Percentiles rank a stretch among this genome's conserved stretches.
Evolutionary conservation across 108 stramenopile species (phyloP).

Genomic region (Cyclotella baltica): DNA sequence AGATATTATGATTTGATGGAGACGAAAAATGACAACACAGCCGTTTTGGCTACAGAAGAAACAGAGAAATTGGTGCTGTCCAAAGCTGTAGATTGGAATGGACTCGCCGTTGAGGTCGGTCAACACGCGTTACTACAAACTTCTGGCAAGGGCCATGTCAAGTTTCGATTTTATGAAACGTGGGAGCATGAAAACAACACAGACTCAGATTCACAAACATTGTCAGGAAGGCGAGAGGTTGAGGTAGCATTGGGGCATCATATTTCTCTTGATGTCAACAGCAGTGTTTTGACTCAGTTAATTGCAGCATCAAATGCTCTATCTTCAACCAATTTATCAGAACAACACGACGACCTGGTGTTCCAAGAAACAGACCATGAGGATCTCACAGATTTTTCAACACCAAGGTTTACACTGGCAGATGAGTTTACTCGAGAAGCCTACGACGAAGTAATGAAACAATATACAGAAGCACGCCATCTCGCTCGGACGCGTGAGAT

Average conservation of each 20-base stretch:
- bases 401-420: slow-evolving; percentile 7
- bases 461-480: slow-evolving; percentile 75
- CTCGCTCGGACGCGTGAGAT: slow-evolving; percentile 69
- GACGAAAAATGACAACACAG: slow-evolving; percentile 2
- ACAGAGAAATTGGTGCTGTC: slow-evolving; percentile 38
- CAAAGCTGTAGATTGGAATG: slow-evolving; percentile 36
- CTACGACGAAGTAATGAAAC: slow-evolving; percentile 75
- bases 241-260: slow-evolving; percentile 21
- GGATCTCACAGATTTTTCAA: neutral
- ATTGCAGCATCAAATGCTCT: slow-evolving; percentile 26
- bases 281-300: slow-evolving; percentile 5
- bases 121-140: slow-evolving; percentile 11
- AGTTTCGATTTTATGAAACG: slow-evolving; percentile 25
- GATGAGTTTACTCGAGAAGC: slow-evolving; percentile 68
- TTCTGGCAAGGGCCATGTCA: neutral
- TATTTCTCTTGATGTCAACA: slow-evolving; percentile 27
- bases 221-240: slow-evolving; percentile 22
- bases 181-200: neutral
- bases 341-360: neutral
- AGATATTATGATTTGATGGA: slow-evolving; percentile 66
- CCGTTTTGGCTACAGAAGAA: slow-evolving; percentile 36
- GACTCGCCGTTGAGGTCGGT: slow-evolving; percentile 17
- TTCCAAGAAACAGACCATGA: slow-evolving; percentile 9
- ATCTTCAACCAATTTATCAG: neutral
- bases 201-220: neutral